Evolutionary conservation across 352 stramenopile species (phyloP).

Genomic region (Globisporangium uncinulatum): DNA sequence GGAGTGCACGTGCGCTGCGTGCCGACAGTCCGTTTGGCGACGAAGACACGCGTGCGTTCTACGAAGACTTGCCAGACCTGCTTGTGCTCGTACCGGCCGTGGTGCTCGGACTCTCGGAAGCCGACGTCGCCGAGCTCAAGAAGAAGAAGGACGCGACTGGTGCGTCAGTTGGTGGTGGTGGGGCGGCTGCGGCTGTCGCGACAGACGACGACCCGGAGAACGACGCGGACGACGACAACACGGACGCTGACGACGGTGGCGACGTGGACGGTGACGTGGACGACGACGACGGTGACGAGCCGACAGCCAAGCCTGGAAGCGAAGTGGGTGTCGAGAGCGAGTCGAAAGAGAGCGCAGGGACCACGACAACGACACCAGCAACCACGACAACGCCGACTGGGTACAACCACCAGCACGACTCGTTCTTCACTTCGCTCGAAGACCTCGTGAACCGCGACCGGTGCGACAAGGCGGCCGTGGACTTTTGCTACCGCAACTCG

Average conservation of each 20-base stretch:
- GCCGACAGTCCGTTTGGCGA: constrained; percentile 93
- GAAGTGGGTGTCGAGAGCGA: constrained; percentile 11
- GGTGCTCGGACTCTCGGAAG: constrained; percentile 89
- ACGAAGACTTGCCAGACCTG: constrained; percentile 95
- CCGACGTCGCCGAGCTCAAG: constrained; percentile 79
- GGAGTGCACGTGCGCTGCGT: constrained; percentile 54
- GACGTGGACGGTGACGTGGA: constrained; percentile 34
- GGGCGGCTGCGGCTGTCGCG: not conserved
- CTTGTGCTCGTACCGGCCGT: constrained; percentile 93
- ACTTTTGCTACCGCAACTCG: constrained; percentile 96
- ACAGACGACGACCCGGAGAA: constrained; percentile 27
- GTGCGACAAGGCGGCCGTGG: constrained; percentile 94
- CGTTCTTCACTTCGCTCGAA: constrained; percentile 89
- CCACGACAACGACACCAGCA: constrained; percentile 6
- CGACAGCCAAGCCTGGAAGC: constrained; percentile 16
- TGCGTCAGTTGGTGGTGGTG: not conserved
- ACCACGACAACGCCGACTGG: constrained; percentile 15
- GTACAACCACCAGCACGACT: constrained; percentile 93
- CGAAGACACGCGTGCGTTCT: constrained; percentile 95
- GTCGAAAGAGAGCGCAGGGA: constrained; percentile 11
- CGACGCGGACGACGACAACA: constrained; percentile 33
- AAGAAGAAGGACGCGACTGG: constrained; percentile 65
- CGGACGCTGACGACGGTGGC: constrained; percentile 19
- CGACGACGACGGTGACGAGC: constrained; percentile 15
- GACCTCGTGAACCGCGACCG: constrained; percentile 93